Evolutionary conservation across 2,329 filamentous ascomycete genomes (phyloP).

Genomic region (Neurospora crassa): DNA sequence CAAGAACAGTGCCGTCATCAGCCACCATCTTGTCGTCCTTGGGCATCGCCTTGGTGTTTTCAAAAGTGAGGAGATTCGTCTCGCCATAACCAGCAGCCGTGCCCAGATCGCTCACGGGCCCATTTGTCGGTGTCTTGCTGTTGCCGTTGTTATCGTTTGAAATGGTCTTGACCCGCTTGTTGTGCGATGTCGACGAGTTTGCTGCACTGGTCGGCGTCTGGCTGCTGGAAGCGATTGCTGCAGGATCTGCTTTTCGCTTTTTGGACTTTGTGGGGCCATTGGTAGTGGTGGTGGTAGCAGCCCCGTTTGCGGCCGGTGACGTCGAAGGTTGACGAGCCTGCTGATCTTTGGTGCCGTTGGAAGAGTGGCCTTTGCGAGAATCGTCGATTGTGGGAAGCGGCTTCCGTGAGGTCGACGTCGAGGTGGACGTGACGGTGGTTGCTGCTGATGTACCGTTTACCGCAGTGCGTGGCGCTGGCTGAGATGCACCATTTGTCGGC

Average conservation of each 20-base stretch:
- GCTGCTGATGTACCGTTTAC: conserved; percentile 17
- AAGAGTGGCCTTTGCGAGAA: conserved; percentile 28
- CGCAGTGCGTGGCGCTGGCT: neutral
- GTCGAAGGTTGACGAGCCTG: conserved; percentile 9
- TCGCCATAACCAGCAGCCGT: conserved; percentile 38
- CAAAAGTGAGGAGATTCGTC: conserved; percentile 85
- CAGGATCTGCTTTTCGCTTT: conserved; percentile 70
- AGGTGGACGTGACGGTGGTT: conserved; percentile 29
- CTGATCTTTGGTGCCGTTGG: conserved; percentile 29
- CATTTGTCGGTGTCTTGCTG: conserved; percentile 9
- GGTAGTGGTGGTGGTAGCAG: conserved; percentile 29
- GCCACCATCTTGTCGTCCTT: conserved; percentile 73
- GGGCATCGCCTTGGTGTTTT: conserved; percentile 56
- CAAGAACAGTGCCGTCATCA: conserved; percentile 80
- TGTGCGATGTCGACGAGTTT: conserved; percentile 14
- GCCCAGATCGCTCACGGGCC: conserved; percentile 10
- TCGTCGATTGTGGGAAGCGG: conserved; percentile 23
- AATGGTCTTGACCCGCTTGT: conserved; percentile 21
- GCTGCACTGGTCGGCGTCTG: conserved; percentile 14
- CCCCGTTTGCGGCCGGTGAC: conserved; percentile 15
- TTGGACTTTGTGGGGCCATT: conserved; percentile 48
- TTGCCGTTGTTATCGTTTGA: conserved; percentile 28
- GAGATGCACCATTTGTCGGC: conserved; percentile 3
- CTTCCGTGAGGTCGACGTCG: conserved; percentile 18
- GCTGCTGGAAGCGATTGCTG: conserved; percentile 22